Conservation (phyloP, 2,329 filamentous ascomycete genomes). For the Fusarium xyrophilum region DNA sequence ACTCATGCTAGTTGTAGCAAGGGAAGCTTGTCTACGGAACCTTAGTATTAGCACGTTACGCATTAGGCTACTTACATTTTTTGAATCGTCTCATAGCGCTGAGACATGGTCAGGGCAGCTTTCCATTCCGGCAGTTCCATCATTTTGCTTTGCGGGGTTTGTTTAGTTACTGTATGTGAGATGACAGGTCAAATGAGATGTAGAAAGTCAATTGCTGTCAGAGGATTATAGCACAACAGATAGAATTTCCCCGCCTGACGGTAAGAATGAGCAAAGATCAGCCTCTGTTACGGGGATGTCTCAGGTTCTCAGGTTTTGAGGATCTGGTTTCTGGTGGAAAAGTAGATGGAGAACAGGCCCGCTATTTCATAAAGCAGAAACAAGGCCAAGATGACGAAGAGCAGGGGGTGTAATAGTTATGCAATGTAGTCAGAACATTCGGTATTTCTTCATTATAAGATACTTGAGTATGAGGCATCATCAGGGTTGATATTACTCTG, state of each 20-base stretch:
- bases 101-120: constrained; percentile 60
- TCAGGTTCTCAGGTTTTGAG: constrained; percentile 11
- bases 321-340: constrained; percentile 1
- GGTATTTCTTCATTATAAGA: not conserved
- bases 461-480: not conserved
- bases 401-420: not conserved
- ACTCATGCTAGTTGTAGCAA: constrained; percentile 42
- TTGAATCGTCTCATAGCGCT: constrained; percentile 69
- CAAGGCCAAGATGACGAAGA: constrained; percentile 18
- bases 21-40: constrained; percentile 41
- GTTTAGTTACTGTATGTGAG: not conserved
- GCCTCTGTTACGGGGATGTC: constrained; percentile 17
- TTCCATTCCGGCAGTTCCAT: constrained; percentile 54
- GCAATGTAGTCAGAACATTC: not conserved
- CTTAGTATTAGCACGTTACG: not conserved
- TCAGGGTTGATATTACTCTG: constrained; percentile 4
- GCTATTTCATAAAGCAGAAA: constrained; percentile 34
- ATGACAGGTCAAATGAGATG: constrained; percentile 11
- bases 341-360: constrained; percentile 8
- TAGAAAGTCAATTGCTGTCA: constrained; percentile 9
- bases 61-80: constrained; percentile 45
- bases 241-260: constrained; percentile 6
- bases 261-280: constrained; percentile 13
- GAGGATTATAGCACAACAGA: not conserved
- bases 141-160: constrained; percentile 5